Evolutionary conservation across 139 green algal genomes (phyloP).

Genomic region (Marvania coccoides): DNA sequence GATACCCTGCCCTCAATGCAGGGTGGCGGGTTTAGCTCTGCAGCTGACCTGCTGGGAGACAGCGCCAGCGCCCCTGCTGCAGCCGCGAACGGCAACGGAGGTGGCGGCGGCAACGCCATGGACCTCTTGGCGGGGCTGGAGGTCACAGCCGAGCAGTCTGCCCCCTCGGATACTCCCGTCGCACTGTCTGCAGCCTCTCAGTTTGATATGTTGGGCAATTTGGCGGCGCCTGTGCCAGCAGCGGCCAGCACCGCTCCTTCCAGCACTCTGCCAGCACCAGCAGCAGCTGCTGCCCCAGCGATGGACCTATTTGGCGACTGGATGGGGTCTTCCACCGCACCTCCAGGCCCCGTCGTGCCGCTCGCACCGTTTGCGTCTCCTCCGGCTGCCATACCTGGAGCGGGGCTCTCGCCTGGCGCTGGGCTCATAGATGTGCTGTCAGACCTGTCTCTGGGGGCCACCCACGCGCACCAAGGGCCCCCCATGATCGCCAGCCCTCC

Average conservation of each 20-base stretch:
- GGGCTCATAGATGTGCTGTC: no score
- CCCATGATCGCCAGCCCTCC: no score
- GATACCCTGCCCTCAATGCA: neutral
- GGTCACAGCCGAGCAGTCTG: neutral
- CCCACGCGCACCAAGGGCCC: no score
- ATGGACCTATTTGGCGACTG: neutral
- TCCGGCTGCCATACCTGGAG: no score
- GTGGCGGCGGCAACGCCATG: neutral
- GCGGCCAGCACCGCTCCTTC: neutral
- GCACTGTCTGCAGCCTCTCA: neutral
- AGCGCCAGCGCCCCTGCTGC: neutral
- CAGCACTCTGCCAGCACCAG: neutral
- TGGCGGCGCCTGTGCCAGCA: neutral
- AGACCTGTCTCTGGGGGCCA: no score
- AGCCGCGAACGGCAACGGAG: neutral
- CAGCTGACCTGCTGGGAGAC: neutral
- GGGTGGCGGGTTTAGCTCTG: neutral
- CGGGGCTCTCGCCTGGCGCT: no score
- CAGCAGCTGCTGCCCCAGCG: conserved; percentile 8
- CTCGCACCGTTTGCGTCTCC: no score
- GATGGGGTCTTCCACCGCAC: neutral
- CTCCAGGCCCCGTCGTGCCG: no score
- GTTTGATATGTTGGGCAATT: neutral
- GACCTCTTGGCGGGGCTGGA: neutral
- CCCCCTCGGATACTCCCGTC: neutral